Conservation (phyloP, 2,329 filamentous ascomycete species). For the Bipolaris cookei region DNA sequence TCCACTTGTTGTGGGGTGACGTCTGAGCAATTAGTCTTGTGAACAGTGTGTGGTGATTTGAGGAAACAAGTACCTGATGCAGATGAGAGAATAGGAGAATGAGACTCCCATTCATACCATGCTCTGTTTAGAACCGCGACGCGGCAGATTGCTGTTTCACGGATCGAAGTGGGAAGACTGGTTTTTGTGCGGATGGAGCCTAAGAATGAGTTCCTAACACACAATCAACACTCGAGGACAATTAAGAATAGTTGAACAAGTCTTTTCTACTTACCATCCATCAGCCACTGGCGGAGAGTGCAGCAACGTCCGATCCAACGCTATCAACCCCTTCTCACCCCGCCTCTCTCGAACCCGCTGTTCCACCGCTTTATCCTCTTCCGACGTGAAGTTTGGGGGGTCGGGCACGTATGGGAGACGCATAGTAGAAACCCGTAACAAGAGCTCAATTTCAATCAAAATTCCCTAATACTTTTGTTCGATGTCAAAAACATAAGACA, state of each 20-base stretch:
- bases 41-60: neutral
- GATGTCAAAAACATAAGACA: neutral
- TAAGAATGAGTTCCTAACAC: conserved; percentile 59
- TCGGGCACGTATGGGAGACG: conserved; percentile 62
- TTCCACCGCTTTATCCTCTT: conserved; percentile 59
- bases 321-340: conserved; percentile 57
- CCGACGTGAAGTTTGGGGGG: conserved; percentile 55
- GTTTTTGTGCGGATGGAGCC: conserved; percentile 62
- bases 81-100: conserved; percentile 67
- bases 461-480: too few species aligned
- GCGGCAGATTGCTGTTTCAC: conserved; percentile 80
- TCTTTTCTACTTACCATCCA: conserved; percentile 53
- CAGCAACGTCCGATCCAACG: conserved; percentile 61
- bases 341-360: conserved; percentile 59
- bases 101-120: conserved; percentile 85
- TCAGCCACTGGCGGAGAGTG: conserved; percentile 63
- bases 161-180: conserved; percentile 59
- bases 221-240: neutral
- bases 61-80: conserved; percentile 14
- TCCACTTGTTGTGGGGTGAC: conserved; percentile 60
- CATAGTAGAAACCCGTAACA: conserved; percentile 48
- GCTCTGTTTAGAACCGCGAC: conserved; percentile 81
- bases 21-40: conserved; percentile 58
- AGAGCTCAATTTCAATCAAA: too few species aligned
- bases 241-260: neutral